Evolutionary conservation across 176 grass and related monocot genomes (phyloP).

Genomic region (Eremochloa ophiuroides): DNA sequence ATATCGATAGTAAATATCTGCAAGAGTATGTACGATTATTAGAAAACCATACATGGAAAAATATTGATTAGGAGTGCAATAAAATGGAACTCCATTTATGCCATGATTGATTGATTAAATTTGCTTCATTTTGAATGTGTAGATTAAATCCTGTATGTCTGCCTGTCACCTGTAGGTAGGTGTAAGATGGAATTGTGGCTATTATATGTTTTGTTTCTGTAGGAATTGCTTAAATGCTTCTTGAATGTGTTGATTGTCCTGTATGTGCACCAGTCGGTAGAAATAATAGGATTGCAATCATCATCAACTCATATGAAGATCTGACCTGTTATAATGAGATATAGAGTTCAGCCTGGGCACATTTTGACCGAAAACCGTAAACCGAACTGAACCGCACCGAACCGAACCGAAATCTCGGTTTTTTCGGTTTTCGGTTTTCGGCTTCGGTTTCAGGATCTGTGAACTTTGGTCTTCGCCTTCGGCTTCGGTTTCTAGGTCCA

Average conservation of each 20-base stretch:
- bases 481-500: too few species aligned
- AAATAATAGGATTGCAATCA: neutral
- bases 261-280: neutral
- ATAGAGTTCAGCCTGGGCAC: neutral
- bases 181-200: neutral
- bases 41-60: neutral
- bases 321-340: neutral
- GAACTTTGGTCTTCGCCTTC: too few species aligned
- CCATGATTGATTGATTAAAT: neutral
- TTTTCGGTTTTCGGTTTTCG: too few species aligned
- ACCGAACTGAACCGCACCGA: too few species aligned
- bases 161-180: neutral
- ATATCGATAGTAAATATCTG: neutral
- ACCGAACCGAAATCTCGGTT: too few species aligned
- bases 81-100: neutral
- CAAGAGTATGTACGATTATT: neutral
- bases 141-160: neutral
- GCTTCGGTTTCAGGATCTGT: too few species aligned
- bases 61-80: neutral
- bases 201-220: neutral
- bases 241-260: neutral
- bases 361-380: too few species aligned
- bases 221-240: neutral
- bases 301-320: neutral
- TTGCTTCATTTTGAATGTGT: constrained; percentile 9